These are phyloP conservation scores for Chrysoporthe deuterocubensis DNA, from an alignment of 2,329 filamentous ascomycete species.

Conservation along the genomic window DNA sequence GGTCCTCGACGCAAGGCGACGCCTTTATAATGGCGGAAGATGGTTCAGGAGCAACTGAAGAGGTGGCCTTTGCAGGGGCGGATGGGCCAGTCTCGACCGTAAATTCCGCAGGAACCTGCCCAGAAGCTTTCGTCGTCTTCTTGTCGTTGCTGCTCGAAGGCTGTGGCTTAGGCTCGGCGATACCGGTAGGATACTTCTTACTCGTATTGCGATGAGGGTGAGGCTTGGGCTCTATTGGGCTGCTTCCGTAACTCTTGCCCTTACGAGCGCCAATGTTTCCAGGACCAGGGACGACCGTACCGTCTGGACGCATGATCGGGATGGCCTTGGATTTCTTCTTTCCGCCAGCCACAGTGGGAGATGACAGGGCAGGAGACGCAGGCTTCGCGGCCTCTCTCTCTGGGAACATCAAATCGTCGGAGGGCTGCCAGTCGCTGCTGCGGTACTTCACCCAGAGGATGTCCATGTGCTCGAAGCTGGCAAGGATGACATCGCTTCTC, in stretches of 20 bases:
- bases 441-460: conserved; percentile 17
- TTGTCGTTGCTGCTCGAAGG: not conserved
- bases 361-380: not conserved
- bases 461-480: conserved; percentile 20
- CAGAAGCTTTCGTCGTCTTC: not conserved
- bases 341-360: not conserved
- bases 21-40: not conserved
- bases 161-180: conserved; percentile 10
- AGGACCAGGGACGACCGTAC: not conserved
- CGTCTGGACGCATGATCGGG: conserved; percentile 13
- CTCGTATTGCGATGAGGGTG: not conserved
- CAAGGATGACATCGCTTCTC: conserved; percentile 10
- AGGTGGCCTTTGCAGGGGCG: not conserved
- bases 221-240: conserved; percentile 6
- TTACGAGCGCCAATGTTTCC: not conserved
- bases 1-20: not conserved
- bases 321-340: conserved; percentile 24
- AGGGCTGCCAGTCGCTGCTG: conserved; percentile 16
- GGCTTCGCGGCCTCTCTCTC: not conserved
- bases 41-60: not conserved
- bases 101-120: not conserved
- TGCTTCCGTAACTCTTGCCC: not conserved
- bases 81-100: not conserved
- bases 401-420: conserved; percentile 15
- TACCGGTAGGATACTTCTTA: not conserved